phyloP scores from a whole-genome alignment of 768 basidiomycete species.

The Leccinellum rugosiceps region DNA sequence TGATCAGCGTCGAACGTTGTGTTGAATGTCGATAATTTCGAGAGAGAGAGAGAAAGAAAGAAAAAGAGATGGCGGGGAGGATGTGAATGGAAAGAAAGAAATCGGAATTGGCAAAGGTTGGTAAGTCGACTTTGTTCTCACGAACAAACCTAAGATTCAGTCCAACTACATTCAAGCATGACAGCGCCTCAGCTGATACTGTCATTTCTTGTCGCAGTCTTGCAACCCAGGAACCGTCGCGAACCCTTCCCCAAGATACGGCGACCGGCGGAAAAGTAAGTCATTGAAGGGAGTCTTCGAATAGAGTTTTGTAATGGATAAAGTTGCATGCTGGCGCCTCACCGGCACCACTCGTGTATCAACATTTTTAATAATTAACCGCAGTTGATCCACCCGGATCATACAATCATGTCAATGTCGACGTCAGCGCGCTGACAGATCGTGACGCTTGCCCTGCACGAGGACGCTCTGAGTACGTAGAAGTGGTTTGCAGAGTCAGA shows the following conservation, averaged over 20 bases:
- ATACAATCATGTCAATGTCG: not conserved
- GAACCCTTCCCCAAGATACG: not conserved
- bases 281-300: not conserved
- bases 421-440: not conserved
- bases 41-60: not conserved
- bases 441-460: not conserved
- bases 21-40: not conserved
- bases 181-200: not conserved
- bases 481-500: no score
- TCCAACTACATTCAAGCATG: not conserved
- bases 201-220: not conserved
- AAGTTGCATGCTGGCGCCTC: not conserved
- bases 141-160: not conserved
- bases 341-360: not conserved
- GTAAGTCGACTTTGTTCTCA: conserved; percentile 2
- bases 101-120: not conserved
- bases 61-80: not conserved
- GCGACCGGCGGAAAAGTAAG: no score
- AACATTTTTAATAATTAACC: not conserved
- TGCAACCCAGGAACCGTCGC: not conserved
- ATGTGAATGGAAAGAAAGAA: not conserved
- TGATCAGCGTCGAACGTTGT: not conserved
- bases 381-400: not conserved
- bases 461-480: no score
- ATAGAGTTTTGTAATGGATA: not conserved